Evolutionary conservation across 805 yeast species (phyloP).

Genomic region (Clavispora asparagi): DNA sequence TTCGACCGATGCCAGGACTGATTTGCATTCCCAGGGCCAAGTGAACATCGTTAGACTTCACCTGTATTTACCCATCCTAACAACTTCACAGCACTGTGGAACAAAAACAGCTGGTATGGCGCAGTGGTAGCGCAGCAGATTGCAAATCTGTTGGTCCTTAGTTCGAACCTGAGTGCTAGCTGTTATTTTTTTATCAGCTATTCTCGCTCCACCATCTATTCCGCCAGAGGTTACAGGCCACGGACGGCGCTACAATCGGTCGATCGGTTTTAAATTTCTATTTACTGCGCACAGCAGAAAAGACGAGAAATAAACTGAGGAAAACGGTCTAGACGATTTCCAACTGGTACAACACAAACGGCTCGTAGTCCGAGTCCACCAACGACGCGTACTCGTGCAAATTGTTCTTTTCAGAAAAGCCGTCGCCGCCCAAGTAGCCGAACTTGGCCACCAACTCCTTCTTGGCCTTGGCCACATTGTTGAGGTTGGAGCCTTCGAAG

Average conservation of each 20-base stretch:
- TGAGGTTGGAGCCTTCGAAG: constrained; percentile 33
- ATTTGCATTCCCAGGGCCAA: too few relatives aligned
- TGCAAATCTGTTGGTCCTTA: constrained; percentile 98
- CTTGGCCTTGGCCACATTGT: constrained; percentile 52
- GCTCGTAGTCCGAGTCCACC: constrained; percentile 94
- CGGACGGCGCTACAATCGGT: neutral
- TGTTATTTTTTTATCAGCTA: constrained; percentile 36
- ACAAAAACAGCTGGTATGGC: constrained; percentile 61
- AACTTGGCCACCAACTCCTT: constrained; percentile 66
- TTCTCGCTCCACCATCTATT: too few relatives aligned
- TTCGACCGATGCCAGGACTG: too few relatives aligned
- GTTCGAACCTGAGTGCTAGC: constrained; percentile 95
- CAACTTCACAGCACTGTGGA: too few relatives aligned
- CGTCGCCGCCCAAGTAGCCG: constrained; percentile 90
- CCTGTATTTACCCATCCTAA: too few relatives aligned
- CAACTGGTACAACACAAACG: constrained; percentile 77
- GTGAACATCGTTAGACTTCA: too few relatives aligned
- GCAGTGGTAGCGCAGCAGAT: constrained; percentile 99
- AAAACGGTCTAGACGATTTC: constrained; percentile 23
- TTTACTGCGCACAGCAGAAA: neutral
- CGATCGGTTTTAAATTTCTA: neutral
- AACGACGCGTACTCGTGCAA: constrained; percentile 85
- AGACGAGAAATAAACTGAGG: neutral
- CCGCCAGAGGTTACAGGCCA: too few relatives aligned
- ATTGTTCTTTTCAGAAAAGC: constrained; percentile 65